These are phyloP conservation scores for Chrysoporthe cubensis DNA, from an alignment of 2,329 filamentous ascomycete genomes.

Conservation along the genomic window DNA sequence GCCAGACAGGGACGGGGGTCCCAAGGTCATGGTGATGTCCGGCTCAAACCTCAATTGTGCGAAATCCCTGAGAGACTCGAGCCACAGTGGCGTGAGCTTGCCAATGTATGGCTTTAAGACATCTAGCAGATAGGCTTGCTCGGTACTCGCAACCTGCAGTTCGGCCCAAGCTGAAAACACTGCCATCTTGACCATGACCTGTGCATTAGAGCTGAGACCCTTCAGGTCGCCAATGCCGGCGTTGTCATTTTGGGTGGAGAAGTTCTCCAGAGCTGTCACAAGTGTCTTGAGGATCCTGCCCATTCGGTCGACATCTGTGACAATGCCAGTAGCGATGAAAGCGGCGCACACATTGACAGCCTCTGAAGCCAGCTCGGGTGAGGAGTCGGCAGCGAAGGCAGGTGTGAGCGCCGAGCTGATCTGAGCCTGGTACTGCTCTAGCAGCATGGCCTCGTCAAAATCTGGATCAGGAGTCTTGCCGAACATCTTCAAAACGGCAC, in stretches of 20 bases:
- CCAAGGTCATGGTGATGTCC: conserved; percentile 90
- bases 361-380: conserved; percentile 91
- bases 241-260: conserved; percentile 78
- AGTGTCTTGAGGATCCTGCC: conserved; percentile 94
- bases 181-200: conserved; percentile 98
- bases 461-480: conserved; percentile 94
- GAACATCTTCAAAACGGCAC: conserved; percentile 92
- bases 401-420: conserved; percentile 96
- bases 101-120: conserved; percentile 91
- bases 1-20: conserved; percentile 78
- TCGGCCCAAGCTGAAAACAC: conserved; percentile 98
- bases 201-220: conserved; percentile 90
- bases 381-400: conserved; percentile 94
- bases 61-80: conserved; percentile 91
- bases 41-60: conserved; percentile 90
- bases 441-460: conserved; percentile 92
- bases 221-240: conserved; percentile 91
- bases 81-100: conserved; percentile 88
- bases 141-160: conserved; percentile 89
- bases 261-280: conserved; percentile 88
- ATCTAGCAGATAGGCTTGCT: conserved; percentile 86
- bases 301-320: conserved; percentile 98
- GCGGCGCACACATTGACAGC: conserved; percentile 98
- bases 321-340: conserved; percentile 95
- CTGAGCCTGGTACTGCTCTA: conserved; percentile 98